Evolutionary conservation across 1,284 basidiomycete genomes (phyloP).

Genomic region (Apiotrichum sp.): DNA sequence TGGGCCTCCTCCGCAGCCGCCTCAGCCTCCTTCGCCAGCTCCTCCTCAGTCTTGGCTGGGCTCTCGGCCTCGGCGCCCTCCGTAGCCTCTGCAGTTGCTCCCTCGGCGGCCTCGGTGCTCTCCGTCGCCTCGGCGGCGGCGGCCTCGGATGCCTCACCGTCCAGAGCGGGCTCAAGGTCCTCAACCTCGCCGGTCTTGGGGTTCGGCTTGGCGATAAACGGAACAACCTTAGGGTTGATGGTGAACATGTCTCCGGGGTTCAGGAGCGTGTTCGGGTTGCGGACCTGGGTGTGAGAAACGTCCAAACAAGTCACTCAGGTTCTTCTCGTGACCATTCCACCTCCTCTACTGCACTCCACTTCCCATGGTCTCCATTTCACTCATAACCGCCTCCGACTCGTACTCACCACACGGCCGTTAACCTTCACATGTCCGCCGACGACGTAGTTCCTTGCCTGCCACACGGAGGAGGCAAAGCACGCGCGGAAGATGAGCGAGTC

Average conservation of each 20-base stretch:
- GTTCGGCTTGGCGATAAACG: constrained; percentile 54
- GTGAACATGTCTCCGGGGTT: constrained; percentile 92
- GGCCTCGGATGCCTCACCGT: constrained; percentile 11
- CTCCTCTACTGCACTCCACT: too few species aligned
- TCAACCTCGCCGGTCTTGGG: constrained; percentile 8
- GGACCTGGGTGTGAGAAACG: constrained; percentile 53
- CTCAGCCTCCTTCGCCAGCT: not conserved
- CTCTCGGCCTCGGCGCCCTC: constrained; percentile 13
- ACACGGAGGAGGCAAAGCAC: constrained; percentile 85
- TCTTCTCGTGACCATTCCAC: too few species aligned
- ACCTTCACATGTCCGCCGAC: constrained; percentile 81
- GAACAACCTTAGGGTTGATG: constrained; percentile 74
- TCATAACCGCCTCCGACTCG: too few species aligned
- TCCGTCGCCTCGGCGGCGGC: constrained; percentile 11
- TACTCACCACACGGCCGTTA: constrained; percentile 77
- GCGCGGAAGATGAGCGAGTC: constrained; percentile 87
- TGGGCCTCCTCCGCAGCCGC: not conserved
- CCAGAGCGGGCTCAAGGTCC: constrained; percentile 23
- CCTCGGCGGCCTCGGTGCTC: constrained; percentile 6
- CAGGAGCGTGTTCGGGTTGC: constrained; percentile 79
- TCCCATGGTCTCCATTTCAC: too few species aligned
- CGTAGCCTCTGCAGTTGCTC: constrained; percentile 5
- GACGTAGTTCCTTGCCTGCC: constrained; percentile 79
- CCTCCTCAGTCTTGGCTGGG: constrained; percentile 5
- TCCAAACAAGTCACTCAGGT: not conserved